A percentile compares a stretch with the other conserved stretches of the same genome.
phyloP scores from a whole-genome alignment of 225 moss, liverwort and hornwort species.

The Ulota crispa region DNA sequence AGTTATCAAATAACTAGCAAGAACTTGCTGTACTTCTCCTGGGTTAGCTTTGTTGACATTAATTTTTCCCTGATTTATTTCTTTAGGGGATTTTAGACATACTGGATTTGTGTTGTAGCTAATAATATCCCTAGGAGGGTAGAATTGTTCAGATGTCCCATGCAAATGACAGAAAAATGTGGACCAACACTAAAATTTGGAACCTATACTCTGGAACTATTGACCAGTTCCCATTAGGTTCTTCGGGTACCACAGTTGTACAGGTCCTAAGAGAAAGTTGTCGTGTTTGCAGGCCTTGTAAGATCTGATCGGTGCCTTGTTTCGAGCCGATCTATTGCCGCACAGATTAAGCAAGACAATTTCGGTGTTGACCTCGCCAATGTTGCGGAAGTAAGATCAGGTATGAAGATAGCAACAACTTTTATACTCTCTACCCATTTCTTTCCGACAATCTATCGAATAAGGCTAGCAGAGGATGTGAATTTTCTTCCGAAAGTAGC shows the following conservation, averaged over 20 bases:
- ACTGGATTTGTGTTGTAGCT: background rate
- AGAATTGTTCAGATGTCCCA: background rate
- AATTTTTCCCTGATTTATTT: background rate
- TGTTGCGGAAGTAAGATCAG: conserved; percentile 37
- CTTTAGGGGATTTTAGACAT: background rate
- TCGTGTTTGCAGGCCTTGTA: conserved; percentile 37
- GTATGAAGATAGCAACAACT: conserved; percentile 19
- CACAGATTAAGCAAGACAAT: conserved; percentile 54
- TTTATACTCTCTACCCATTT: background rate
- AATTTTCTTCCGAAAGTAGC: conserved; percentile 5
- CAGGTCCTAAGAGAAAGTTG: conserved; percentile 18
- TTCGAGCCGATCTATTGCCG: conserved; percentile 60
- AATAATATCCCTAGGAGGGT: background rate
- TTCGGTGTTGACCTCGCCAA: conserved; percentile 29
- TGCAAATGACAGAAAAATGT: background rate
- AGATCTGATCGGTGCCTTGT: conserved; percentile 48
- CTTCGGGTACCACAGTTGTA: conserved; percentile 4
- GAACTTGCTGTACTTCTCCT: background rate
- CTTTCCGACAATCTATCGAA: background rate
- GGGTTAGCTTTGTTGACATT: conserved; percentile 9
- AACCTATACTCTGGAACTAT: background rate
- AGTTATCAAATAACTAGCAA: background rate
- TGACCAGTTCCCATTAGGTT: background rate
- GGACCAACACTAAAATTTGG: background rate
- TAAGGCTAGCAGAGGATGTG: background rate